phyloP scores from a whole-genome alignment of 164 flowering plant genomes.

The Brasenia schreberi region DNA sequence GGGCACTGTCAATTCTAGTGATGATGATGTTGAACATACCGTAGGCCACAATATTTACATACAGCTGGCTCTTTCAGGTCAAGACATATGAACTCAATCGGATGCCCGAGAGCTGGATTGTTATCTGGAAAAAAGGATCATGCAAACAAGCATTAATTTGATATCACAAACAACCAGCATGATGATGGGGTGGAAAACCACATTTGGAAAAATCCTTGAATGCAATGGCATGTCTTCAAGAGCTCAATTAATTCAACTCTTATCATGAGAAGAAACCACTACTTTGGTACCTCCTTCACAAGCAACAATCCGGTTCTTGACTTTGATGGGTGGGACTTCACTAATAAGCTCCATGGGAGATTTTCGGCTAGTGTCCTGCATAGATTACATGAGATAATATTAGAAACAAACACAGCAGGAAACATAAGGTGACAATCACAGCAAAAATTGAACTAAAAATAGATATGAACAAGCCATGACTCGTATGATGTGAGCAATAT shows the following conservation, averaged over 20 bases:
- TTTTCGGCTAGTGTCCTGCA: constrained; percentile 74
- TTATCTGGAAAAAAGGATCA: constrained; percentile 8
- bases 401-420: not conserved
- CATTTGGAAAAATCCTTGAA: too few species aligned
- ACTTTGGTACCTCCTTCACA: constrained; percentile 82
- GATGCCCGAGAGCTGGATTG: constrained; percentile 92
- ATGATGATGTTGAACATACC: constrained; percentile 63
- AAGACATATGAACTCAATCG: constrained; percentile 92
- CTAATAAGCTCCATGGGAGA: constrained; percentile 99
- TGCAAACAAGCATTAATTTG: too few species aligned
- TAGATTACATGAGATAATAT: not conserved
- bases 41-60: constrained; percentile 97
- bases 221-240: too few species aligned
- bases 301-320: constrained; percentile 81
- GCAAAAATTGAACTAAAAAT: too few species aligned
- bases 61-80: constrained; percentile 71
- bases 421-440: too few species aligned
- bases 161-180: too few species aligned
- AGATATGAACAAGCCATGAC: too few species aligned
- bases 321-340: constrained; percentile 95
- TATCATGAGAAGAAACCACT: not conserved
- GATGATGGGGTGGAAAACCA: too few species aligned
- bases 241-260: too few species aligned
- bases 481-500: too few species aligned
- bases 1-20: constrained; percentile 13